Percentiles rank a stretch among this genome's conserved stretches.
These are phyloP conservation scores for Leptomonas seymouri DNA, from an alignment of 208 protist genomes.

Conservation along the genomic window DNA sequence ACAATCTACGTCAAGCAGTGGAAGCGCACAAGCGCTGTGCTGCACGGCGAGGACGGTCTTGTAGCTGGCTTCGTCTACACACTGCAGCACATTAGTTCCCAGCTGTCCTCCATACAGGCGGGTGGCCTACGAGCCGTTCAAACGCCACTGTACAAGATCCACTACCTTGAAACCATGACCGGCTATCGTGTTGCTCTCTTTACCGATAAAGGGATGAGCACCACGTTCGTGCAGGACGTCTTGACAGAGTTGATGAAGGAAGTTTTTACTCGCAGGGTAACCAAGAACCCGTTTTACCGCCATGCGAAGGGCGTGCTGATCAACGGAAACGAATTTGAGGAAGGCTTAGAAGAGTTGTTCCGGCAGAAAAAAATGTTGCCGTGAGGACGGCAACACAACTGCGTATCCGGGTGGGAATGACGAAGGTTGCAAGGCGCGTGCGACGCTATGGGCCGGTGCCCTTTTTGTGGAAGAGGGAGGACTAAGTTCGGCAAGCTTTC, in stretches of 20 bases:
- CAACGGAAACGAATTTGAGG: conserved; percentile 59
- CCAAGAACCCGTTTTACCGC: conserved; percentile 67
- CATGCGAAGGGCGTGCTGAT: conserved; percentile 70
- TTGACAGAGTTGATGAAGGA: conserved; percentile 64
- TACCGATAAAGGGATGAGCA: conserved; percentile 65
- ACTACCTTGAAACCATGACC: conserved; percentile 88
- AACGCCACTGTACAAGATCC: conserved; percentile 88
- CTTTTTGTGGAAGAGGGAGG: no score
- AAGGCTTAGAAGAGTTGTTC: conserved; percentile 64
- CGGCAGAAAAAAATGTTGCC: conserved; percentile 40
- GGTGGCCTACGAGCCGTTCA: conserved; percentile 71
- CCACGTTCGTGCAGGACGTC: conserved; percentile 46
- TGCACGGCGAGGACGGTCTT: conserved; percentile 81
- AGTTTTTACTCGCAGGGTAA: conserved; percentile 65
- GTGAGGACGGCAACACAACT: no score
- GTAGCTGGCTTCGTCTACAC: conserved; percentile 91
- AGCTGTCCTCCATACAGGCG: conserved; percentile 61
- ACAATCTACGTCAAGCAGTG: conserved; percentile 87
- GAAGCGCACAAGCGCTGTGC: conserved; percentile 67
- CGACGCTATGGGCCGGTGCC: no score
- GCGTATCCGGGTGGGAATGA: no score
- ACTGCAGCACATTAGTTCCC: conserved; percentile 84
- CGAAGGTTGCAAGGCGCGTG: no score
- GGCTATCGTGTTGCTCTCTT: conserved; percentile 82
- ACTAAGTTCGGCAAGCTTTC: no score